Evolutionary conservation across 2,329 filamentous ascomycete species (phyloP), one percentile per base, ranked within the genome.

Genomic region (Daldinia eschscholtzii): DNA sequence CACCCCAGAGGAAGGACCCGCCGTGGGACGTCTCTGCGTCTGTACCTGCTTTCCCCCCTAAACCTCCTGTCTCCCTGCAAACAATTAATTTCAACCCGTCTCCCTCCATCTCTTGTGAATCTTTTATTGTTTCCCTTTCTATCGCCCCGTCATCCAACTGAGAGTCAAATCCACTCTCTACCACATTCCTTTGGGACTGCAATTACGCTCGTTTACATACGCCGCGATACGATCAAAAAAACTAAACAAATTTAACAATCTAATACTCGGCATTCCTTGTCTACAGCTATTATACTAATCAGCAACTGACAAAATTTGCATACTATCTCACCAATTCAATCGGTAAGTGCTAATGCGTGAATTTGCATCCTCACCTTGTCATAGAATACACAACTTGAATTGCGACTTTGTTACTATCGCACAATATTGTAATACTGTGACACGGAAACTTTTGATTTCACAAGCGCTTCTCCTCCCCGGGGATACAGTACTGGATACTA

Each of bases 131-230:
- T 57, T 67, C 66, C 61, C 61, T 59, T 61, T 57, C 64, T 61
- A 73, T 76, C 73, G 74, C 73, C 76, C 77, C 78, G 74, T 74
- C 76, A 79, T 81, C 80, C 84, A 86, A 87, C 83, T 82, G 85
- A 86, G 85, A 83, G 83, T 80, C 10, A 68, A 70, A 57, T 64
- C 53, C 61, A 37, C 84, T 86, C 85, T 87, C 85, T 83, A 83
- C 76, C 82, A 88, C 86, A 80, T 84, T 88, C 86, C 74, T 87
- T 87, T 84, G 80, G 81, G 78, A 79, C 70, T 61, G 65, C 73
- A 65, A 64, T 67, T 57, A 74, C 74, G 57, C 71, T 74, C 73
- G 67, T 71, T 71, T 73, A 73, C 69, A 60, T 59, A 35, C 57
- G 64, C 63, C 55, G 69, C 62, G 64, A 58, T 66, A 52, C 26